Conservation (phyloP, 257 asterid species). For the Striga asiatica region DNA sequence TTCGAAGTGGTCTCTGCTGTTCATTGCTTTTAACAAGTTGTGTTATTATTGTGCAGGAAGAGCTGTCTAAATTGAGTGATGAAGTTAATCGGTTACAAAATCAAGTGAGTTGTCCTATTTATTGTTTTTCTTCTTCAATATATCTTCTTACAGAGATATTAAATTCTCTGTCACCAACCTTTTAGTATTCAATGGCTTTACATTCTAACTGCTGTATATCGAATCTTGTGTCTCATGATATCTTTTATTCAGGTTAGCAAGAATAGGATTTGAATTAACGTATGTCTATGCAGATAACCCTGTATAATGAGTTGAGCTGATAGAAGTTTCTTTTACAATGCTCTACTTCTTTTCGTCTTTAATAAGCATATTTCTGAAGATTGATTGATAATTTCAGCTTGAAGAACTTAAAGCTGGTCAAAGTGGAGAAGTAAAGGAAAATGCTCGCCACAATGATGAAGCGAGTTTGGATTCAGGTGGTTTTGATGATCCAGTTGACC, state of each 20-base stretch:
- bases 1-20: no score
- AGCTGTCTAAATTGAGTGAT: constrained; percentile 51
- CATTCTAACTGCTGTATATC: no score
- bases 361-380: not conserved
- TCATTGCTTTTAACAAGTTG: constrained; percentile 7
- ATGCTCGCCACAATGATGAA: constrained; percentile 13
- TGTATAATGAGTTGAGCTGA: not conserved
- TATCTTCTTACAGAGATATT: constrained; percentile 4
- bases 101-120: constrained; percentile 31
- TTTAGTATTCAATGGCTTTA: no score
- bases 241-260: not conserved
- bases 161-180: not conserved
- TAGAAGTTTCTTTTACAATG: not conserved
- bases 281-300: not conserved
- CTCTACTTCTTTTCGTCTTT: not conserved
- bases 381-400: constrained; percentile 39
- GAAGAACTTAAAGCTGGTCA: constrained; percentile 46
- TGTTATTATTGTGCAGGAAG: constrained; percentile 46
- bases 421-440: constrained; percentile 22
- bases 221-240: no score
- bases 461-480: constrained; percentile 21
- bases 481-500: constrained; percentile 47
- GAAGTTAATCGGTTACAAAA: constrained; percentile 51
- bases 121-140: constrained; percentile 8
- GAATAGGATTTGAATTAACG: not conserved